phyloP scores from a whole-genome alignment of 306 rosid species.

The Castanopsis chinensis region DNA sequence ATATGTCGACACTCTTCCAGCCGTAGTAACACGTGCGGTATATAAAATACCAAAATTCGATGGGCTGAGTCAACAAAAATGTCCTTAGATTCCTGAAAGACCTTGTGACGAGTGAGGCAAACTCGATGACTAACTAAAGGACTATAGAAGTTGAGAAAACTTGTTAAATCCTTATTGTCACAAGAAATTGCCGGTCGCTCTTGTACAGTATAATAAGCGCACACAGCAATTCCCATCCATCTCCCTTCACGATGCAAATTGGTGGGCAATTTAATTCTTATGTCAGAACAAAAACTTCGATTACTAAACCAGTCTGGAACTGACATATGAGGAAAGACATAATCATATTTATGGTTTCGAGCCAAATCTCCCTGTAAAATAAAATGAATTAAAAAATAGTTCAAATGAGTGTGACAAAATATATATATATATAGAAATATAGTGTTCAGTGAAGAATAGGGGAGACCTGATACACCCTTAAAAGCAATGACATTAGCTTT shows the following conservation, averaged over 20 bases:
- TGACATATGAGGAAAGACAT: fast-evolving
- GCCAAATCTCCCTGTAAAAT: not conserved
- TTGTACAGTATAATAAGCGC: not conserved
- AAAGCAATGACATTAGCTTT: not conserved
- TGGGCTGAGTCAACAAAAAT: too few species aligned
- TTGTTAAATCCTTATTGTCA: not conserved
- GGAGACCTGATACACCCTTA: not conserved
- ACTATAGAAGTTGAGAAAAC: not conserved
- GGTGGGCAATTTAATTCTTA: not conserved
- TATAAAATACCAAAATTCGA: too few species aligned
- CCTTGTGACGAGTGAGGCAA: fast-evolving
- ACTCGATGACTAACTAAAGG: not conserved
- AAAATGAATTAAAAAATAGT: not conserved
- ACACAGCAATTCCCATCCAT: not conserved
- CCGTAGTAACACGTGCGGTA: too few species aligned
- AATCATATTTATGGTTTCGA: not conserved
- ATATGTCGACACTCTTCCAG: too few species aligned
- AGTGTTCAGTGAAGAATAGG: not conserved
- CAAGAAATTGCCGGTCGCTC: not conserved
- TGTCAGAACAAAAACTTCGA: not conserved
- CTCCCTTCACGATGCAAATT: not conserved
- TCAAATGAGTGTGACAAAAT: not conserved
- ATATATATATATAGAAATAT: not conserved
- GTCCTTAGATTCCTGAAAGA: not conserved
- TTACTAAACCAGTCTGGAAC: not conserved